These are phyloP conservation scores for Berberis vulgaris DNA, from an alignment of 164 flowering plant species.

Conservation along the genomic window DNA sequence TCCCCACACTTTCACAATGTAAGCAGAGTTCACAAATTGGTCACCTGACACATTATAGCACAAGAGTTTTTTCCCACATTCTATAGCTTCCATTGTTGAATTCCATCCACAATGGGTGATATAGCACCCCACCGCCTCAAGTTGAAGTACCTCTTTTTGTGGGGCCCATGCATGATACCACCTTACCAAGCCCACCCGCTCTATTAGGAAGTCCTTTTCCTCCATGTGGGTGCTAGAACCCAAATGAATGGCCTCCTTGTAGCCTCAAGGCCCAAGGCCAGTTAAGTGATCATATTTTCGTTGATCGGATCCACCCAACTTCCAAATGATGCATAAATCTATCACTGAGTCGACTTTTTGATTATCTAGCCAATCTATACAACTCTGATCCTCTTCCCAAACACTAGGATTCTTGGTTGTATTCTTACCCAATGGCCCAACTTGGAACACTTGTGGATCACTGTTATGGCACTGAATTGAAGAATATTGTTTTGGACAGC, in stretches of 20 bases:
- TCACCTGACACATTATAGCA: constrained; percentile 80
- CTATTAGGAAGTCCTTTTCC: constrained; percentile 41
- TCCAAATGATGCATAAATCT: constrained; percentile 63
- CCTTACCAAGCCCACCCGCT: constrained; percentile 28
- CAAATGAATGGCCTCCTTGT: constrained; percentile 49
- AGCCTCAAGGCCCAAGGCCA: constrained; percentile 51
- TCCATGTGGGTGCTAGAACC: constrained; percentile 48
- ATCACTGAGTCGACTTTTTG: constrained; percentile 35
- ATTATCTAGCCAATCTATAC: constrained; percentile 54
- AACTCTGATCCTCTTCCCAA: constrained; percentile 65
- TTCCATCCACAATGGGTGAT: constrained; percentile 92
- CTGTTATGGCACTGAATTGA: background rate
- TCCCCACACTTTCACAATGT: constrained; percentile 53
- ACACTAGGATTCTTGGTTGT: constrained; percentile 30
- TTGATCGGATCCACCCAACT: constrained; percentile 73
- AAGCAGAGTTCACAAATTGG: constrained; percentile 56
- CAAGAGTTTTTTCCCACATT: constrained; percentile 33
- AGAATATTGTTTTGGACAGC: background rate
- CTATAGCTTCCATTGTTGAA: constrained; percentile 68
- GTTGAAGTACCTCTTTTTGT: constrained; percentile 49
- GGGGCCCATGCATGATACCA: constrained; percentile 72
- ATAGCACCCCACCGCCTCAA: constrained; percentile 49
- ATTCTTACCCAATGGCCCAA: constrained; percentile 40
- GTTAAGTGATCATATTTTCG: constrained; percentile 25
- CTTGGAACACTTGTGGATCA: constrained; percentile 12